These are phyloP conservation scores for Microbotryum intermedium DNA, from an alignment of 1,284 basidiomycete species.

Conservation along the genomic window DNA sequence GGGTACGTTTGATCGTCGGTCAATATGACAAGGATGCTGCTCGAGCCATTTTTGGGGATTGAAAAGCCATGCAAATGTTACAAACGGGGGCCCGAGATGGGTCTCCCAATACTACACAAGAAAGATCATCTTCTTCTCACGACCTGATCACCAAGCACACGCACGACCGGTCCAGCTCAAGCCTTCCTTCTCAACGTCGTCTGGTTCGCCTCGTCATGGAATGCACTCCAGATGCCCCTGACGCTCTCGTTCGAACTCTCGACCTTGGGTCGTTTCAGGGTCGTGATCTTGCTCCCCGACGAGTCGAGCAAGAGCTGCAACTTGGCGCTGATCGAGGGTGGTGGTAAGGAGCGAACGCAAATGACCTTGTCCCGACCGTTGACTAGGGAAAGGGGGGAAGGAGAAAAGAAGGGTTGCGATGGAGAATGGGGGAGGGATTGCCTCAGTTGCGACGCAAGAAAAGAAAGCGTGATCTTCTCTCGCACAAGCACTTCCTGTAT, in stretches of 20 bases:
- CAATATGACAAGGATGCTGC: too few species aligned
- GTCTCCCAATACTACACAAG: too few species aligned
- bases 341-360: constrained; percentile 42
- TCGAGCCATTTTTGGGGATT: too few species aligned
- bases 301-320: constrained; percentile 67
- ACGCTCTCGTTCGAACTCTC: constrained; percentile 67
- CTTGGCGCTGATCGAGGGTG: constrained; percentile 41
- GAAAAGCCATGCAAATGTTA: too few species aligned
- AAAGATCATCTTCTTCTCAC: too few species aligned
- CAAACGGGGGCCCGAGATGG: too few species aligned
- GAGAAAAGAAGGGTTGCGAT: background rate
- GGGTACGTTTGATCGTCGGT: too few species aligned
- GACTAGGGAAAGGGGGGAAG: constrained; percentile 30
- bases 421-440: background rate
- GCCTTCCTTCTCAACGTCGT: too few species aligned
- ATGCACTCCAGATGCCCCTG: constrained; percentile 61
- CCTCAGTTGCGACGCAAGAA: background rate
- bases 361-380: constrained; percentile 46
- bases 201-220: constrained; percentile 20
- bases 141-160: too few species aligned
- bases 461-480: background rate
- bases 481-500: too few species aligned
- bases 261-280: constrained; percentile 59
- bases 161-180: too few species aligned
- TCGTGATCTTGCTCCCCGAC: constrained; percentile 70